These are phyloP conservation scores for Crotalaria pallida DNA, from an alignment of 306 rosid species.

Conservation along the genomic window DNA sequence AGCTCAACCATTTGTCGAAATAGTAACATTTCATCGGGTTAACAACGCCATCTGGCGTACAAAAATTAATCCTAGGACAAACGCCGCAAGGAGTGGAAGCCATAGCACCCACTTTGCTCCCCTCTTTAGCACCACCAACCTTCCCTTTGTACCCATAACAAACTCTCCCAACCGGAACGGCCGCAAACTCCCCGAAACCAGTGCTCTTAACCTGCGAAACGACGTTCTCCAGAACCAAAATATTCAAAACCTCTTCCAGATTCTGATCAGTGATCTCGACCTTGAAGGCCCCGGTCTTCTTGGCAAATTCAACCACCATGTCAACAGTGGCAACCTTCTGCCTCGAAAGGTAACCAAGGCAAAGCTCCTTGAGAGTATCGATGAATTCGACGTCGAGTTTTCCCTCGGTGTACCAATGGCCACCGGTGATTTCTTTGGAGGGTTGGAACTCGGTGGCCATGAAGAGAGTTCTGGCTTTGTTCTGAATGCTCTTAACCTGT, in stretches of 20 bases:
- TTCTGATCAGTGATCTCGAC: conserved; percentile 29
- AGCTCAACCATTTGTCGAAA: conserved; percentile 49
- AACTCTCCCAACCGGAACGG: conserved; percentile 34
- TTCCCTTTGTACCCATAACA: conserved; percentile 43
- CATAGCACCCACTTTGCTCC: conserved; percentile 32
- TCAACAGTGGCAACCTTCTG: conserved; percentile 30
- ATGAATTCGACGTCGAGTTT: conserved; percentile 31
- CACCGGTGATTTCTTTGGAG: conserved; percentile 49
- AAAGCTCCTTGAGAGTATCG: conserved; percentile 14
- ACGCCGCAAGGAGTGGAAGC: conserved; percentile 68
- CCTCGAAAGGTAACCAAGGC: conserved; percentile 17
- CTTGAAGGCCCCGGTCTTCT: conserved; percentile 2
- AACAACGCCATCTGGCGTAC: conserved; percentile 48
- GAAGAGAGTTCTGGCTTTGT: conserved; percentile 41
- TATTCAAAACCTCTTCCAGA: conserved; percentile 35
- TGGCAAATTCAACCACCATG: conserved; percentile 10
- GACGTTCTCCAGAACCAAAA: conserved; percentile 45
- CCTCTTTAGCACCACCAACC: conserved; percentile 23
- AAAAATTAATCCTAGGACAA: conserved; percentile 44
- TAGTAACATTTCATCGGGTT: conserved; percentile 46
- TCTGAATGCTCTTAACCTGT: conserved; percentile 34
- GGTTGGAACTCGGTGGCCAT: conserved; percentile 52
- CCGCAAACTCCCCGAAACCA: conserved; percentile 45
- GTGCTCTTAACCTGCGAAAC: conserved; percentile 40
- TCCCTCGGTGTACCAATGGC: conserved; percentile 53